These are phyloP conservation scores for Trichoderma gamsii DNA, from an alignment of 495 filamentous ascomycete genomes.

Conservation along the genomic window DNA sequence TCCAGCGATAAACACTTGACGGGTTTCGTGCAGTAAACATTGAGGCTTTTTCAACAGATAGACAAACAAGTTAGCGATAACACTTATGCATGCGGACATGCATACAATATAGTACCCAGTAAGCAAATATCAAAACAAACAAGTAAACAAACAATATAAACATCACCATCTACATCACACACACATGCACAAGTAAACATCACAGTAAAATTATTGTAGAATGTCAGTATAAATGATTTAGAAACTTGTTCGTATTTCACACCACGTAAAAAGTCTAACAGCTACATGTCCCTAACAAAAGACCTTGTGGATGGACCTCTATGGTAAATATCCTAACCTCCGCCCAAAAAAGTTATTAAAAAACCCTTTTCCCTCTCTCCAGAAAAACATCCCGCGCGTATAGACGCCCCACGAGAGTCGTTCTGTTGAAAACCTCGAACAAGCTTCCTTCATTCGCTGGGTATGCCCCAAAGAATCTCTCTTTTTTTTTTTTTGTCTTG, in stretches of 20 bases:
- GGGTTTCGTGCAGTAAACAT: too few relatives aligned
- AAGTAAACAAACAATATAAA: background rate
- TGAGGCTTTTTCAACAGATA: too few relatives aligned
- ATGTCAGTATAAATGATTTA: background rate
- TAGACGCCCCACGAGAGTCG: background rate
- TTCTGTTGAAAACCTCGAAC: constrained; percentile 7
- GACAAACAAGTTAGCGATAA: too few relatives aligned
- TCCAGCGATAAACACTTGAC: background rate
- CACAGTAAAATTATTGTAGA: background rate
- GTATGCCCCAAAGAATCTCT: too few relatives aligned
- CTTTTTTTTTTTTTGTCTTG: too few relatives aligned
- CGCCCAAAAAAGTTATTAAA: background rate
- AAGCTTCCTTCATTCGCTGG: background rate
- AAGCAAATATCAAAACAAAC: background rate
- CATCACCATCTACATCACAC: background rate
- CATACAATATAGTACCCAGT: background rate
- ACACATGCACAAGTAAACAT: background rate
- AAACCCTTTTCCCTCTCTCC: background rate
- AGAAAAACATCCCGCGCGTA: background rate
- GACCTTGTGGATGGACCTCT: background rate
- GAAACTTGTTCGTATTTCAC: constrained; percentile 12
- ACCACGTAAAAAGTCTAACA: background rate
- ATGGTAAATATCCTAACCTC: background rate
- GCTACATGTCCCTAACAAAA: background rate
- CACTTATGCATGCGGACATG: too few relatives aligned